Percentiles rank a stretch among this genome's conserved stretches.
Conservation (phyloP, 1,139 yeast genomes). For the Spencermartinsiella ligniputridi region DNA sequence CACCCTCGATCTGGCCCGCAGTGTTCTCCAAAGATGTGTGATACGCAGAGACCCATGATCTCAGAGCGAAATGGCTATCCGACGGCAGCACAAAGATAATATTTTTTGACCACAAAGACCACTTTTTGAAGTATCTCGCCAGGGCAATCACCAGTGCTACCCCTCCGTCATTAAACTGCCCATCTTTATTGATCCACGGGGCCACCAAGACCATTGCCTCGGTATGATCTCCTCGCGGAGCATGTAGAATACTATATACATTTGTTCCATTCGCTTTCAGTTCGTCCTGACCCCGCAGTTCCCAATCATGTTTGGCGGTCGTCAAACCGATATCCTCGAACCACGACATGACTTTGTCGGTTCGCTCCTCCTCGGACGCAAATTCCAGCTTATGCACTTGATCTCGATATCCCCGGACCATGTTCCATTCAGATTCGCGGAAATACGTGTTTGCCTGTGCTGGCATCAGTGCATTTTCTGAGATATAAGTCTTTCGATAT, state of each 20-base stretch:
- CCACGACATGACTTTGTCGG: constrained; percentile 52
- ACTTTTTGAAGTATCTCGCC: constrained; percentile 71
- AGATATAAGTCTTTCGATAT: constrained; percentile 75
- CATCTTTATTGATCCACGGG: constrained; percentile 72
- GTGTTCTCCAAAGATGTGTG: constrained; percentile 81
- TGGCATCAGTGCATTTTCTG: constrained; percentile 96
- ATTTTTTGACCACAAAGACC: constrained; percentile 96
- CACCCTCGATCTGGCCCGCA: constrained; percentile 95
- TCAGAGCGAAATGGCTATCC: constrained; percentile 61
- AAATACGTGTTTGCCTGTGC: constrained; percentile 91
- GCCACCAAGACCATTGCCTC: constrained; percentile 91
- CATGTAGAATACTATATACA: constrained; percentile 80
- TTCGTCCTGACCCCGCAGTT: constrained; percentile 22
- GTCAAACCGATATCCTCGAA: constrained; percentile 69
- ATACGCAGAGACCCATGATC: constrained; percentile 93
- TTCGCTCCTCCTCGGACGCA: constrained; percentile 36
- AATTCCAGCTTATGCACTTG: constrained; percentile 43
- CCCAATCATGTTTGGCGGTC: constrained; percentile 48
- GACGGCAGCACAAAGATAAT: constrained; percentile 81
- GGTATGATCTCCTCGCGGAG: constrained; percentile 94
- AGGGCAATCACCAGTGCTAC: constrained; percentile 67
- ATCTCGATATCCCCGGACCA: constrained; percentile 76
- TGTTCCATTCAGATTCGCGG: constrained; percentile 92
- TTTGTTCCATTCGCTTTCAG: constrained; percentile 46
- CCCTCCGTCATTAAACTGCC: constrained; percentile 69